Percentiles rank a stretch among this genome's conserved stretches.
These are phyloP conservation scores for Trichoderma sp. DNA, from an alignment of 2,329 filamentous ascomycete species.

Conservation along the genomic window DNA sequence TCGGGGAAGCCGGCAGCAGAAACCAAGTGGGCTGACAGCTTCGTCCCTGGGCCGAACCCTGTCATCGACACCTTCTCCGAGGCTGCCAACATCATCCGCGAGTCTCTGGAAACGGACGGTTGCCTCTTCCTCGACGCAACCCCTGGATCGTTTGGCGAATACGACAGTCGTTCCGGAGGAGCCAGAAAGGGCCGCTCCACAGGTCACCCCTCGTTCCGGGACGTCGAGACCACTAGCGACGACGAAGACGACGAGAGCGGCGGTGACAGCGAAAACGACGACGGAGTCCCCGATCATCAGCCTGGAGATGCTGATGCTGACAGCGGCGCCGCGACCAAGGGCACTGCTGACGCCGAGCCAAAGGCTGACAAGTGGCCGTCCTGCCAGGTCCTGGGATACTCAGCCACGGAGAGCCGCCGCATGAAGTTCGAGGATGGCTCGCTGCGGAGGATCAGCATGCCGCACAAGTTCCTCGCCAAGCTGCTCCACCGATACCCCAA, in stretches of 20 bases:
- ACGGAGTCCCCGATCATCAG: background rate
- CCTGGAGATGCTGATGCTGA: background rate
- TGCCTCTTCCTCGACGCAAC: conserved; percentile 41
- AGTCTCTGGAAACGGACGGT: conserved; percentile 48
- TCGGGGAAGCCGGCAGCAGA: background rate
- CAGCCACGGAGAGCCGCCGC: conserved; percentile 40
- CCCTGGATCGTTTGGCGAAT: conserved; percentile 35
- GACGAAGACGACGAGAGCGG: conserved; percentile 10
- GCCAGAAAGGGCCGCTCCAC: conserved; percentile 2
- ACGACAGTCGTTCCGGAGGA: conserved; percentile 3
- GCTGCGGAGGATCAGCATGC: conserved; percentile 35
- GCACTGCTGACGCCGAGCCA: conserved; percentile 11
- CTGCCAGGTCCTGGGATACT: conserved; percentile 46
- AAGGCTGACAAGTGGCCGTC: conserved; percentile 11
- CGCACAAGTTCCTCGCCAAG: conserved; percentile 45
- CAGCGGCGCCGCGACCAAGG: background rate
- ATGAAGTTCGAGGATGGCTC: conserved; percentile 36
- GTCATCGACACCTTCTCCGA: conserved; percentile 31
- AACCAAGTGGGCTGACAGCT: conserved; percentile 25
- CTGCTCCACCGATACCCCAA: conserved; percentile 51
- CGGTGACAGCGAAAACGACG: background rate
- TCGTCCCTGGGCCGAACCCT: conserved; percentile 24
- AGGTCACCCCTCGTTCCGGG: conserved; percentile 8
- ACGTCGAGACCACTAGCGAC: conserved; percentile 34
- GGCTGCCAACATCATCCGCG: conserved; percentile 48